These are phyloP conservation scores for Lachnum nothofagi DNA, from an alignment of 2,329 filamentous ascomycete genomes.

Conservation along the genomic window DNA sequence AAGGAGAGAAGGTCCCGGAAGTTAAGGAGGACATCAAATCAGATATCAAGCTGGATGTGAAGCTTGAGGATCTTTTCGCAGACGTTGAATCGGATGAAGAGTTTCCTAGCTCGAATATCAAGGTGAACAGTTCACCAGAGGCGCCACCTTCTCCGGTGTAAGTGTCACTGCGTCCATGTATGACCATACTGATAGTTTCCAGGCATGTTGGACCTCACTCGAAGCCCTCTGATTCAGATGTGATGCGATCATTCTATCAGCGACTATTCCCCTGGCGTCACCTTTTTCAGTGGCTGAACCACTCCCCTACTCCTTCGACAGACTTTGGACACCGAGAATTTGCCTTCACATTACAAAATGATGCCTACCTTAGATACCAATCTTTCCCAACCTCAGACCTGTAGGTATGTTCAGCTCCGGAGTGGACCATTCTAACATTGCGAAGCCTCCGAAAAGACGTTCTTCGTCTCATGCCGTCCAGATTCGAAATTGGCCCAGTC, in stretches of 20 bases:
- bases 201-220: constrained; percentile 36
- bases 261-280: constrained; percentile 91
- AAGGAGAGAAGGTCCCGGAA: constrained; percentile 8
- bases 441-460: constrained; percentile 82
- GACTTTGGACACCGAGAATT: constrained; percentile 95
- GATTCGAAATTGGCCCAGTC: constrained; percentile 98
- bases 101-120: constrained; percentile 48
- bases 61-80: constrained; percentile 55
- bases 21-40: constrained; percentile 9
- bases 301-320: constrained; percentile 75
- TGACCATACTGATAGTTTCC: constrained; percentile 5
- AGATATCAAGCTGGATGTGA: constrained; percentile 42
- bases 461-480: constrained; percentile 77
- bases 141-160: constrained; percentile 43
- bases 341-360: constrained; percentile 88
- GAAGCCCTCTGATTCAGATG: constrained; percentile 66
- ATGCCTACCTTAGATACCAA: constrained; percentile 89
- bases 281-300: constrained; percentile 97
- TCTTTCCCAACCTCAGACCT: constrained; percentile 65
- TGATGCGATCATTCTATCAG: constrained; percentile 92
- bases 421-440: constrained; percentile 17
- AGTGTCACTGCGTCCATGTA: constrained; percentile 17
- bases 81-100: constrained; percentile 58
- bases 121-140: constrained; percentile 40
- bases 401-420: constrained; percentile 33